Conservation (phyloP, 345 rosid genomes). For the Pistacia atlantica region DNA sequence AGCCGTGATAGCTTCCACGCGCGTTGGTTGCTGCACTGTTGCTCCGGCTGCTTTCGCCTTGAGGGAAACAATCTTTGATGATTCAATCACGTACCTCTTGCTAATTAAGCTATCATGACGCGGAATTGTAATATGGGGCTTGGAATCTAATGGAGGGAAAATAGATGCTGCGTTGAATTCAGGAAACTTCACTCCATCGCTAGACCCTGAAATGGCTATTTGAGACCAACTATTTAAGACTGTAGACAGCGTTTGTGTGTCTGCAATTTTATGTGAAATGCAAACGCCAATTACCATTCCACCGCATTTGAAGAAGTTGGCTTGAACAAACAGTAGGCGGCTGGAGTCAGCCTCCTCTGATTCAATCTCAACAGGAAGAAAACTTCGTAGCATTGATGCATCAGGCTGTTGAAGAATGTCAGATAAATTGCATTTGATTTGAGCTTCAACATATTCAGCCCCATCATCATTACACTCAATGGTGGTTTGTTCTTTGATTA, state of each 20-base stretch:
- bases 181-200: neutral
- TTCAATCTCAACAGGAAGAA: constrained; percentile 22
- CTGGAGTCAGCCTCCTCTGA: constrained; percentile 5
- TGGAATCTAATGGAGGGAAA: neutral
- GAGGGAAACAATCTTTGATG: constrained; percentile 18
- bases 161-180: neutral
- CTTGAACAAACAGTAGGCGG: constrained; percentile 15
- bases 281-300: constrained; percentile 26
- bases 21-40: constrained; percentile 15
- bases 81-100: constrained; percentile 22
- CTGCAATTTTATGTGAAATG: constrained; percentile 26
- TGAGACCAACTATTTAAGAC: constrained; percentile 27
- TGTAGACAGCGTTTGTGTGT: constrained; percentile 16
- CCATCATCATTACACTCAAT: constrained; percentile 23
- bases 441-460: constrained; percentile 27
- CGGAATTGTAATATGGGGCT: too few relatives aligned
- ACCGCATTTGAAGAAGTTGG: constrained; percentile 29
- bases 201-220: neutral
- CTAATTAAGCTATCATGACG: neutral
- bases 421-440: constrained; percentile 4
- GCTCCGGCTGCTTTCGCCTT: constrained; percentile 8
- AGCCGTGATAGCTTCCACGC: constrained; percentile 27
- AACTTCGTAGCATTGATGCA: constrained; percentile 4
- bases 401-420: constrained; percentile 20
- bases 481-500: constrained; percentile 11